Evolutionary conservation across 345 rosid species (phyloP).

Genomic region (Eutrema japonicum): DNA sequence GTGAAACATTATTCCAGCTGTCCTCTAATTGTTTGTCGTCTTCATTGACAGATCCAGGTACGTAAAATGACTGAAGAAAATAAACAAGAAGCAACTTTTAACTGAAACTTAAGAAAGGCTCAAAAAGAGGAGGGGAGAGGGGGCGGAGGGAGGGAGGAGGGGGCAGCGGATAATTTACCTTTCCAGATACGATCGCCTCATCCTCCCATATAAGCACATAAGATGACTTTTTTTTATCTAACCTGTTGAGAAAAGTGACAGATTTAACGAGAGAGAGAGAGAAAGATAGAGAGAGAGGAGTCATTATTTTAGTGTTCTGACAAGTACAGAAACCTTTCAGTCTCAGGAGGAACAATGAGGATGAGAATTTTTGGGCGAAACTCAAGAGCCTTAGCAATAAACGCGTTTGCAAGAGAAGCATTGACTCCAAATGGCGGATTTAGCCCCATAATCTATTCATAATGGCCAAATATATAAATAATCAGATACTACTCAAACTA

Average conservation of each 20-base stretch:
- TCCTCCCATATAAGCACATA: slow-evolving; percentile 90
- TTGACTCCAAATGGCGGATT: slow-evolving; percentile 96
- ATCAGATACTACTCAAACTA: slow-evolving; percentile 23
- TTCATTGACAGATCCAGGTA: slow-evolving; percentile 79
- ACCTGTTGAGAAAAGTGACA: slow-evolving; percentile 51
- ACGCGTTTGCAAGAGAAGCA: slow-evolving; percentile 75
- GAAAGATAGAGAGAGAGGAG: background rate
- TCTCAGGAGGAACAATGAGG: slow-evolving; percentile 87
- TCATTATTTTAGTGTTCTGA: slow-evolving; percentile 17
- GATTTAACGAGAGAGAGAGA: slow-evolving; percentile 11
- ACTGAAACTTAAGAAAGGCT: slow-evolving; percentile 21
- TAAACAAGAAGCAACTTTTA: slow-evolving; percentile 35
- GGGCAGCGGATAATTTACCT: slow-evolving; percentile 51
- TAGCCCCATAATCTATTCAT: slow-evolving; percentile 82
- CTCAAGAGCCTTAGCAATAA: slow-evolving; percentile 79
- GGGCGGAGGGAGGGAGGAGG: background rate
- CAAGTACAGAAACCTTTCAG: slow-evolving; percentile 62
- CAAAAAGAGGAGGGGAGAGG: background rate
- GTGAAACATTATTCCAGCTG: slow-evolving; percentile 65
- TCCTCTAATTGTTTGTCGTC: slow-evolving; percentile 75
- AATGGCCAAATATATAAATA: slow-evolving; percentile 19
- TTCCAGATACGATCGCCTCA: slow-evolving; percentile 65
- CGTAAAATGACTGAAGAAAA: slow-evolving; percentile 78
- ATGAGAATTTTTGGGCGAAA: slow-evolving; percentile 89
- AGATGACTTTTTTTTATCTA: slow-evolving; percentile 62